phyloP scores from a whole-genome alignment of 176 grass and related monocot species.

The Carex kokanica region DNA sequence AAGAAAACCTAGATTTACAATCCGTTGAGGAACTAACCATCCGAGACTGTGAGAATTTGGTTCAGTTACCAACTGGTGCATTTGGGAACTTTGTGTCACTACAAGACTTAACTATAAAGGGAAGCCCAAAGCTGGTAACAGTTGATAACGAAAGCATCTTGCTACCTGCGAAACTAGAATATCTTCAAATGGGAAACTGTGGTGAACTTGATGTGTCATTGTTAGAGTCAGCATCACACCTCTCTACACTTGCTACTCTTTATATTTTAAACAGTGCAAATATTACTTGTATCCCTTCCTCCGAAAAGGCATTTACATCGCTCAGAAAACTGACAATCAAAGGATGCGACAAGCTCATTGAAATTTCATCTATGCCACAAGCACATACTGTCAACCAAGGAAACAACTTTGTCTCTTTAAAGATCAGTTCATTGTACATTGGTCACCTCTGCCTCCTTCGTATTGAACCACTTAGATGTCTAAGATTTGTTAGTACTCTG shows the following conservation, averaged over 20 bases:
- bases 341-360: neutral
- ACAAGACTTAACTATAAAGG: neutral
- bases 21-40: neutral
- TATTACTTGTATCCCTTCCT: no score
- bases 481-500: slow-evolving; percentile 21
- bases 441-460: slow-evolving; percentile 24
- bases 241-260: no score
- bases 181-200: neutral
- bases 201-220: no score
- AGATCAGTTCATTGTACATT: slow-evolving; percentile 9
- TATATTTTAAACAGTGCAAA: no score
- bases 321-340: neutral
- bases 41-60: slow-evolving; percentile 12
- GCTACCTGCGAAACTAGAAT: neutral
- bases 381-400: neutral
- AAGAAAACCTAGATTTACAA: neutral
- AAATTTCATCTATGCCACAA: neutral
- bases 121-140: slow-evolving; percentile 2
- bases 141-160: neutral
- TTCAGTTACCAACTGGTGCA: neutral
- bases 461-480: slow-evolving; percentile 28
- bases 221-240: no score
- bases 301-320: no score
- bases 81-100: slow-evolving; percentile 23
- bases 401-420: neutral